A percentile compares a stretch with the other conserved stretches of the same genome.
phyloP scores from a whole-genome alignment of 345 rosid genomes.

The Aquilaria malaccensis region DNA sequence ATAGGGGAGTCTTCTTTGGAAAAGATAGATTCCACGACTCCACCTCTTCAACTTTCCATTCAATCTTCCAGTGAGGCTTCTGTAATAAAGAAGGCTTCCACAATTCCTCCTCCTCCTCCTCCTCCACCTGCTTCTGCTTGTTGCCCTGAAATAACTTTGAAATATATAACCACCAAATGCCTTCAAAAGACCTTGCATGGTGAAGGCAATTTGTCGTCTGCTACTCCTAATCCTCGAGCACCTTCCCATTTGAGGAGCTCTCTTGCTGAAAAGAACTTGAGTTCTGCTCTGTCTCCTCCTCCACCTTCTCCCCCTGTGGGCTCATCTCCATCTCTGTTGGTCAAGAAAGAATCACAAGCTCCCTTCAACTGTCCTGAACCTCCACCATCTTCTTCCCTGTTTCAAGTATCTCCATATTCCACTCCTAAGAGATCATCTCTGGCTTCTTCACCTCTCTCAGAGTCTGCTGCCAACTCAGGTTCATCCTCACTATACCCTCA shows the following conservation, averaged over 20 bases:
- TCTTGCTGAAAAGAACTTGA: conserved; percentile 2
- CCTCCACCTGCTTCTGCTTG: conserved; percentile 10
- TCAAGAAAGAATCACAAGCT: conserved; percentile 1
- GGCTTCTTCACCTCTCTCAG: conserved; percentile 9
- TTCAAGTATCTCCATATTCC: neutral
- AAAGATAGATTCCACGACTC: neutral
- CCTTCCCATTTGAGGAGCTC: conserved; percentile 4
- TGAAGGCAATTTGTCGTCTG: too few relatives aligned
- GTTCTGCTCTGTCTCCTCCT: conserved; percentile 16
- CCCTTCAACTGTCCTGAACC: neutral
- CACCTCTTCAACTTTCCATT: conserved; percentile 2
- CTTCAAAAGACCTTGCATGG: too few relatives aligned
- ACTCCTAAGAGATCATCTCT: conserved; percentile 1
- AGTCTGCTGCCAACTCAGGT: conserved; percentile 15
- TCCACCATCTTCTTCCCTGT: conserved; percentile 6
- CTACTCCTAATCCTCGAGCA: conserved; percentile 7
- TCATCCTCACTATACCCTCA: conserved; percentile 16
- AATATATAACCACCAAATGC: conserved; percentile 4
- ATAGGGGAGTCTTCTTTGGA: neutral
- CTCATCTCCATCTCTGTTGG: conserved; percentile 10
- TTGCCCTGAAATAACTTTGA: conserved; percentile 12
- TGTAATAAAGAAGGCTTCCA: conserved; percentile 2
- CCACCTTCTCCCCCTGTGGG: neutral
- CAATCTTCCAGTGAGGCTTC: conserved; percentile 8
- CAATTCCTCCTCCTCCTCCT: conserved; percentile 17